Evolutionary conservation across 257 asterid species (phyloP).

Genomic region (Solanum bukasovii): DNA sequence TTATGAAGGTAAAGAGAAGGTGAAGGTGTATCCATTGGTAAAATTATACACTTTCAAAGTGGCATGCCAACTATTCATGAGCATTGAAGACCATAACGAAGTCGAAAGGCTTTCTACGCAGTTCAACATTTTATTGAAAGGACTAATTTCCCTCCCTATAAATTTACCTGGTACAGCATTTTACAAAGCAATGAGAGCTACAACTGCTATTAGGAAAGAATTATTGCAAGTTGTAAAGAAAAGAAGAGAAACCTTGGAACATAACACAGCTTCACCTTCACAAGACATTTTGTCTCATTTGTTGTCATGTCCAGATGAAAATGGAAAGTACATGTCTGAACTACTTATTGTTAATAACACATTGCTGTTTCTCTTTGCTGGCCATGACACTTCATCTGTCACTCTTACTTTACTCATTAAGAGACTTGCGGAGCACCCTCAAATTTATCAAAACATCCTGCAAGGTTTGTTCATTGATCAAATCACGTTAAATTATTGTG

Average conservation of each 20-base stretch:
- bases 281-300: constrained; percentile 71
- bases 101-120: constrained; percentile 33
- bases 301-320: constrained; percentile 41
- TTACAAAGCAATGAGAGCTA: constrained; percentile 39
- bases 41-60: constrained; percentile 64
- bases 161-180: constrained; percentile 59
- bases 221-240: constrained; percentile 33
- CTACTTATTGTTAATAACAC: constrained; percentile 51
- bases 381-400: constrained; percentile 68
- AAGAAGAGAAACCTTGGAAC: constrained; percentile 34
- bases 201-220: constrained; percentile 30
- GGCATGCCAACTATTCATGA: constrained; percentile 71
- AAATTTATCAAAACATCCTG: constrained; percentile 46
- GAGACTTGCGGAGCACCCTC: constrained; percentile 50
- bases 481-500: not conserved
- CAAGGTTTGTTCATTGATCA: constrained; percentile 19
- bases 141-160: constrained; percentile 47
- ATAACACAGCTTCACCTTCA: constrained; percentile 22
- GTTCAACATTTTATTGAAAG: constrained; percentile 48
- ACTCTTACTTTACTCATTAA: constrained; percentile 49
- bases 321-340: constrained; percentile 58
- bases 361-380: constrained; percentile 64
- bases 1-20: constrained; percentile 34
- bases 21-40: constrained; percentile 37
- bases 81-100: constrained; percentile 50